Percentiles rank a stretch among this genome's conserved stretches.
Conservation (phyloP, 495 filamentous ascomycete species). For the Cercophora samala region DNA sequence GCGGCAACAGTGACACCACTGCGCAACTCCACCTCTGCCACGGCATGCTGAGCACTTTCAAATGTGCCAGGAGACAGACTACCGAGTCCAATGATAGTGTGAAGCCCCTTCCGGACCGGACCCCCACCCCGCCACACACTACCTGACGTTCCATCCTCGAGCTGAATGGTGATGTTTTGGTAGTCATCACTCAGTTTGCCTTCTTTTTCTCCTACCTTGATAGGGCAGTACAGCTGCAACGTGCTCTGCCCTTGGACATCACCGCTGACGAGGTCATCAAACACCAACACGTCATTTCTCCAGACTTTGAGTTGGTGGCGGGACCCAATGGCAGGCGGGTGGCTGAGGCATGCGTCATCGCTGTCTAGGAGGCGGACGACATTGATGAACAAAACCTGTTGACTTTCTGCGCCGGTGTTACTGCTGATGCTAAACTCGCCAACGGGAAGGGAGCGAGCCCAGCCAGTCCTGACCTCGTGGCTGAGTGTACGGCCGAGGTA, state of each 20-base stretch:
- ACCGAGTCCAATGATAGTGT: no score
- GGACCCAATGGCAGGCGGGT: not conserved
- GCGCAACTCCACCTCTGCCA: no score
- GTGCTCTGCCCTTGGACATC: not conserved
- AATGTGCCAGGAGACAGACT: no score
- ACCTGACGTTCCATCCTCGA: no score
- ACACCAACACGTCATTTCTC: not conserved
- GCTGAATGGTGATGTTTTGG: no score
- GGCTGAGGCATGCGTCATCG: not conserved
- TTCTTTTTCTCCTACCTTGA: not conserved
- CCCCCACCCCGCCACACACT: no score
- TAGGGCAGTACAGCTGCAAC: not conserved
- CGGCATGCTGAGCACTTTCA: no score
- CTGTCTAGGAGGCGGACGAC: not conserved
- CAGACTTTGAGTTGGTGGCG: not conserved
- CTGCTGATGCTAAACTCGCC: not conserved
- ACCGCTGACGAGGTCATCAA: not conserved
- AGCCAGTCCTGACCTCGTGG: not conserved
- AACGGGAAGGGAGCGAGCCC: not conserved
- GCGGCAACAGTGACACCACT: no score
- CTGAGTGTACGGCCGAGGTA: not conserved
- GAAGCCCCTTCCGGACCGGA: no score
- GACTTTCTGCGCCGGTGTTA: not conserved
- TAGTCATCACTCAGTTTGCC: no score
- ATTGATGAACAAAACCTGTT: not conserved